Conservation (phyloP, 1,139 yeast species). For the Suhomyces bolitotheri region DNA sequence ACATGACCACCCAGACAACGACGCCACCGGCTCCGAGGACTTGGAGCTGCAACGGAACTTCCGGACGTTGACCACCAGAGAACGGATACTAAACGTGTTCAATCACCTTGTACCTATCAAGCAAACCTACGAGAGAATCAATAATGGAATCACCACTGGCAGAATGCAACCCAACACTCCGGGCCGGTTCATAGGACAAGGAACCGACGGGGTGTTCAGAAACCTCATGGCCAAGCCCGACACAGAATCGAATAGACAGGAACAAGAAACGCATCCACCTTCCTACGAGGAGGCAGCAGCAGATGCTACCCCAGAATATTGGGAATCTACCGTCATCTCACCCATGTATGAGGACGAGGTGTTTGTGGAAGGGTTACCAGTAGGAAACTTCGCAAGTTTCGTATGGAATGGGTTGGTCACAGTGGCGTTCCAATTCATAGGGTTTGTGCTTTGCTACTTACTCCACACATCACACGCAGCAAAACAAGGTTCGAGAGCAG, state of each 20-base stretch:
- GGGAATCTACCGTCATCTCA: conserved; percentile 88
- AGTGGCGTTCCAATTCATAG: conserved; percentile 88
- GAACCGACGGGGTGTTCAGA: conserved; percentile 89
- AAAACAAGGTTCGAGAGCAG: conserved; percentile 91
- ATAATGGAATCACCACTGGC: conserved; percentile 46
- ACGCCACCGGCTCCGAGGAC: conserved; percentile 7
- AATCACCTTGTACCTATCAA: conserved; percentile 40
- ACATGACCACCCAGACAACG: not conserved
- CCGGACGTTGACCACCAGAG: conserved; percentile 25
- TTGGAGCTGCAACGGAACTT: conserved; percentile 24
- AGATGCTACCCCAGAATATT: conserved; percentile 93
- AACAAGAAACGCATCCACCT: conserved; percentile 68
- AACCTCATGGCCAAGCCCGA: conserved; percentile 88
- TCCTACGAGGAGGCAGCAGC: conserved; percentile 94
- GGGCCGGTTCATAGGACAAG: conserved; percentile 52
- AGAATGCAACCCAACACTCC: conserved; percentile 48
- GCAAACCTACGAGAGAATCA: conserved; percentile 47
- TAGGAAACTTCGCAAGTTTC: conserved; percentile 86
- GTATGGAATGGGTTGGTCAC: conserved; percentile 90
- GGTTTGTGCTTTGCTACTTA: conserved; percentile 85
- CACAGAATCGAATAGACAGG: conserved; percentile 40
- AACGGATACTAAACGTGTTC: conserved; percentile 35
- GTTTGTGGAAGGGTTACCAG: conserved; percentile 93
- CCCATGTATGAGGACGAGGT: conserved; percentile 86
- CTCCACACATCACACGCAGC: conserved; percentile 97